Conservation (phyloP, 805 yeast species). For the Yamadazyma takamatsuzukensis region DNA sequence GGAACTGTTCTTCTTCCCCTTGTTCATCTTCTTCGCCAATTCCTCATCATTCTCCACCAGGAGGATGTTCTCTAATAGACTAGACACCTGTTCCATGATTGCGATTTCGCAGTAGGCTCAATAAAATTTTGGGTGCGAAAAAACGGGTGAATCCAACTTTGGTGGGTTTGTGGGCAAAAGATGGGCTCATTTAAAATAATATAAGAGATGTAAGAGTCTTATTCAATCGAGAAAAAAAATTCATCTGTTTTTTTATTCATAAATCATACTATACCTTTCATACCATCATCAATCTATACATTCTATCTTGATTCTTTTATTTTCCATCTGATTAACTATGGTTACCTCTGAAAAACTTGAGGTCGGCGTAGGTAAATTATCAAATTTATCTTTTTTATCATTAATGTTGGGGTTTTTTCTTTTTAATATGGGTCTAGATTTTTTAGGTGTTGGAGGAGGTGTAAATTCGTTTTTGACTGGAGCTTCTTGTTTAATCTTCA, state of each 20-base stretch:
- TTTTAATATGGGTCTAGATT: conserved; percentile 16
- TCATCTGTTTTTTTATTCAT: no score
- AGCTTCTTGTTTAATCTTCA: not conserved
- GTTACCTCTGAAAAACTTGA: conserved; percentile 26
- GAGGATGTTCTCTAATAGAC: conserved; percentile 33
- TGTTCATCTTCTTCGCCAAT: conserved; percentile 1
- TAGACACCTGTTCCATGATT: conserved; percentile 39
- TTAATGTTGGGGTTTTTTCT: conserved; percentile 15
- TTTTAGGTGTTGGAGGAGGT: conserved; percentile 13
- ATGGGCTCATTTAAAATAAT: no score
- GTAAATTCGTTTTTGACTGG: conserved; percentile 6
- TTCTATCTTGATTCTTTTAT: conserved; percentile 4
- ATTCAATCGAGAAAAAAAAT: no score
- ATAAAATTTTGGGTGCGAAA: no score
- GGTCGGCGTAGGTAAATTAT: conserved; percentile 30
- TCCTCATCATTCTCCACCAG: conserved; percentile 20
- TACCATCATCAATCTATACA: no score
- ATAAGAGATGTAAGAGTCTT: no score
- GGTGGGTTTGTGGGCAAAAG: no score
- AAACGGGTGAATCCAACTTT: no score
- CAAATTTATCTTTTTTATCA: conserved; percentile 5
- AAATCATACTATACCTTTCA: no score
- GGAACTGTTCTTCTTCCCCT: conserved; percentile 4
- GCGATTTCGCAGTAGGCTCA: no score
- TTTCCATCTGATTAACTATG: conserved; percentile 6